phyloP scores from a whole-genome alignment of 2,329 filamentous ascomycete genomes.

The Colletotrichum ledebouriae region DNA sequence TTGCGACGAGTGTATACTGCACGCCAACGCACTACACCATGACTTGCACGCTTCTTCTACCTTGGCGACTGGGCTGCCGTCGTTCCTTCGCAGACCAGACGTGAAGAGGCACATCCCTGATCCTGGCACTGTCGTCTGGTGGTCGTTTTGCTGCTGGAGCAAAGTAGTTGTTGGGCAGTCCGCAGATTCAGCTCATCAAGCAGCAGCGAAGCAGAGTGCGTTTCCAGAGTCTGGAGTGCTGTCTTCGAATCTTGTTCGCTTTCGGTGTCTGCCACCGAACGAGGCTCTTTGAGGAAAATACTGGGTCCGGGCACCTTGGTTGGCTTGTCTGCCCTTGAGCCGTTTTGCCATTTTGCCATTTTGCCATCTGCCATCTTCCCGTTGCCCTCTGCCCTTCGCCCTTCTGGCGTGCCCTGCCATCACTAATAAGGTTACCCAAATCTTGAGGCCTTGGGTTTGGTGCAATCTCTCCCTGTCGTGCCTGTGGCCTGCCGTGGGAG shows the following conservation, averaged over 20 bases:
- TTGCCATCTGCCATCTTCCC: not conserved
- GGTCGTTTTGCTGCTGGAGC: conserved; percentile 8
- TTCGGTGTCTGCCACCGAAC: conserved; percentile 12
- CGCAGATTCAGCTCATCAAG: conserved; percentile 10
- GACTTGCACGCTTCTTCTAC: conserved; percentile 24
- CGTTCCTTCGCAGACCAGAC: conserved; percentile 14
- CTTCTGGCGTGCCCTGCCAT: conserved; percentile 16
- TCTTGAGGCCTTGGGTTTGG: conserved; percentile 24
- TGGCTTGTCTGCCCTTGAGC: conserved; percentile 17
- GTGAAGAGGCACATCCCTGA: conserved; percentile 28
- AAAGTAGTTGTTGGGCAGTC: conserved; percentile 2
- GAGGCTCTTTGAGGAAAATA: conserved; percentile 8
- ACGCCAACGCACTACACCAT: conserved; percentile 12
- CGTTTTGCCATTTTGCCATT: not conserved
- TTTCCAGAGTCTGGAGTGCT: too few relatives aligned
- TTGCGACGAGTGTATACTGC: conserved; percentile 3
- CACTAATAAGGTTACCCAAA: conserved; percentile 8
- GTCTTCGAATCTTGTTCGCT: not conserved
- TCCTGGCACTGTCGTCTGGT: conserved; percentile 7
- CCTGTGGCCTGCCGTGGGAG: conserved; percentile 37
- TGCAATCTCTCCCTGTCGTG: conserved; percentile 40
- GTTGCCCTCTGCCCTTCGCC: conserved; percentile 8
- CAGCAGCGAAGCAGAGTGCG: not conserved
- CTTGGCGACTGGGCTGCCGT: conserved; percentile 6
- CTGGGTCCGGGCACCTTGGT: conserved; percentile 14